Conservation (phyloP, 768 basidiomycete species). For the Lactifluus rugatus region DNA sequence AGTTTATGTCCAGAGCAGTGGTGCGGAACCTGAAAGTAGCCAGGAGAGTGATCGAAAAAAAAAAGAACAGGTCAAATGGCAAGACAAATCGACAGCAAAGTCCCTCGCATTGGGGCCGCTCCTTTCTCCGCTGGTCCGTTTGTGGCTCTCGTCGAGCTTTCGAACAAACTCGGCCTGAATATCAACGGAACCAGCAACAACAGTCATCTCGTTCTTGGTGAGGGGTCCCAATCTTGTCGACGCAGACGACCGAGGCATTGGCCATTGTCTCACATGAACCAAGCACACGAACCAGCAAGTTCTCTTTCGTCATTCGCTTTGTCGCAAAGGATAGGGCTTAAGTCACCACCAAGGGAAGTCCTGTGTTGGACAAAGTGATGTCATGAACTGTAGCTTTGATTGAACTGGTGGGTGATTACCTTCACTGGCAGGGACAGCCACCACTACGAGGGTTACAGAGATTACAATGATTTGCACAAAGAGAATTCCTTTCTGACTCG, state of each 20-base stretch:
- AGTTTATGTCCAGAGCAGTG: background rate
- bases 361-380: conserved; percentile 29
- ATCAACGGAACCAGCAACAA: conserved; percentile 92
- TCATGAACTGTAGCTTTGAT: background rate
- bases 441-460: conserved; percentile 82
- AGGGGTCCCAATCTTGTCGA: conserved; percentile 96
- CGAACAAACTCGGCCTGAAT: conserved; percentile 92
- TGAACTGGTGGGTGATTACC: conserved; percentile 28
- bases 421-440: conserved; percentile 87
- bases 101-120: conserved; percentile 39
- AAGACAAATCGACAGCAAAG: conserved; percentile 74
- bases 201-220: conserved; percentile 90
- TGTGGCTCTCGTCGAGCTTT: conserved; percentile 57
- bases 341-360: conserved; percentile 91
- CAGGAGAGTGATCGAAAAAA: conserved; percentile 4
- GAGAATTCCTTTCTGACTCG: conserved; percentile 76
- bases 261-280: conserved; percentile 99
- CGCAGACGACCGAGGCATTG: conserved; percentile 91
- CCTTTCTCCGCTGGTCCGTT: conserved; percentile 61
- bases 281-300: conserved; percentile 89
- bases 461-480: conserved; percentile 95
- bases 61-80: conserved; percentile 3
- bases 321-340: conserved; percentile 96
- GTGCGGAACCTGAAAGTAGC: conserved; percentile 6
- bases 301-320: conserved; percentile 94